Percentiles rank a stretch among this genome's conserved stretches.
Conservation (phyloP, 1,284 basidiomycete genomes). For the Trametes polyzona region DNA sequence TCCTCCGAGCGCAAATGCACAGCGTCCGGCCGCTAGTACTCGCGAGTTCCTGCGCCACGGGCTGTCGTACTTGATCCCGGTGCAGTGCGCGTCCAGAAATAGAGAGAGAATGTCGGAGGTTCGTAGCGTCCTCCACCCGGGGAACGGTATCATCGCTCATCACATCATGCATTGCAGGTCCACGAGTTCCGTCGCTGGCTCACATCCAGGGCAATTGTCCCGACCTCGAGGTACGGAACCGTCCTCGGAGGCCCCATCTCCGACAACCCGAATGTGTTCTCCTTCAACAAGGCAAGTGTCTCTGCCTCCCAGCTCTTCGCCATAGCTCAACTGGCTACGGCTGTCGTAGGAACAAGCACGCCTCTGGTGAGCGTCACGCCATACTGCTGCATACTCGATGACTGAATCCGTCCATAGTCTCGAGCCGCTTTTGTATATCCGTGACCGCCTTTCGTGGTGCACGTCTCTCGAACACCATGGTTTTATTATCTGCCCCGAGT, state of each 20-base stretch:
- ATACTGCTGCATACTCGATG: neutral
- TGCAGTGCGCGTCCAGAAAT: neutral
- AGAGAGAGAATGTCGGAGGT: neutral
- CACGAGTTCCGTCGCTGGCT: neutral
- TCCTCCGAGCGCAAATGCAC: neutral
- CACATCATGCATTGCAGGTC: neutral
- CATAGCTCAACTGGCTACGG: neutral
- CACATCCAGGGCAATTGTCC: neutral
- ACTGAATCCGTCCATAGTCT: neutral
- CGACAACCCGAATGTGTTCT: neutral
- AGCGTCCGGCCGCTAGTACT: neutral
- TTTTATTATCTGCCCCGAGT: constrained; percentile 7
- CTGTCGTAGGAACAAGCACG: neutral
- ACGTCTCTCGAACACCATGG: neutral
- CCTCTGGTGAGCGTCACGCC: neutral
- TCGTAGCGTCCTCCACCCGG: neutral
- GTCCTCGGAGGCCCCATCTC: neutral
- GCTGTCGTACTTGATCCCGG: neutral
- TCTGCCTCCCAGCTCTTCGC: neutral
- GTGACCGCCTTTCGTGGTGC: neutral
- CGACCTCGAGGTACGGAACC: neutral
- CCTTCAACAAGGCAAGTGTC: neutral
- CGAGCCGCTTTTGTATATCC: neutral
- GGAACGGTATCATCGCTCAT: neutral
- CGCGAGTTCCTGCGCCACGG: neutral